Percentiles rank a stretch among this genome's conserved stretches.
Conservation (phyloP, 164 flowering plant species). For the Litsea cubeba region DNA sequence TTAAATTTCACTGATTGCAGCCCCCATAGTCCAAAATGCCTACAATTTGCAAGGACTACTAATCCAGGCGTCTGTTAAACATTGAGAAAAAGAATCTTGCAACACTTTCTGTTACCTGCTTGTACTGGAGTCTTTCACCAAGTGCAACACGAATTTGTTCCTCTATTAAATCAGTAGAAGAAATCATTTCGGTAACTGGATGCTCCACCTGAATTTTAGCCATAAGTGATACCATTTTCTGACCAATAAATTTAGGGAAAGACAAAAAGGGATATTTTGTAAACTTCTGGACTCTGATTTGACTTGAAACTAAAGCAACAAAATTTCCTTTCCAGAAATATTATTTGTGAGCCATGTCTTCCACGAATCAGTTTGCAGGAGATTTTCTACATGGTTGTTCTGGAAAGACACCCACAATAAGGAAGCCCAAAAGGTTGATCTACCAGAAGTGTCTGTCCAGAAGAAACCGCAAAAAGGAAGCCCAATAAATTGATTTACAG, state of each 20-base stretch:
- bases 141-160: conserved; percentile 96
- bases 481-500: no score
- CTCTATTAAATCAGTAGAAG: conserved; percentile 90
- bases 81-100: not conserved
- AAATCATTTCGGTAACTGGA: conserved; percentile 98
- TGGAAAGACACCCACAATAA: no score
- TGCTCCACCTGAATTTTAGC: conserved; percentile 78
- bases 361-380: no score
- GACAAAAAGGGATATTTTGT: not conserved
- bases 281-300: not conserved
- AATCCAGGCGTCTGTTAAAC: not conserved
- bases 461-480: no score
- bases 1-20: not conserved
- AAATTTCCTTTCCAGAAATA: no score
- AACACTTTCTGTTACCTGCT: conserved; percentile 47
- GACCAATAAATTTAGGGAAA: not conserved
- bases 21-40: not conserved
- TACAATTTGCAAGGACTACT: not conserved
- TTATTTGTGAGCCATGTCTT: no score
- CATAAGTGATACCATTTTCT: conserved; percentile 1
- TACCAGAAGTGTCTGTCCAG: no score
- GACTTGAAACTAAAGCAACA: not conserved
- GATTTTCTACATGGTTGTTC: no score
- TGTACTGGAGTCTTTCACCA: conserved; percentile 85
- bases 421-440: no score